These are phyloP conservation scores for Rubia tinctorum DNA, from an alignment of 305 asterid genomes.

Conservation along the genomic window DNA sequence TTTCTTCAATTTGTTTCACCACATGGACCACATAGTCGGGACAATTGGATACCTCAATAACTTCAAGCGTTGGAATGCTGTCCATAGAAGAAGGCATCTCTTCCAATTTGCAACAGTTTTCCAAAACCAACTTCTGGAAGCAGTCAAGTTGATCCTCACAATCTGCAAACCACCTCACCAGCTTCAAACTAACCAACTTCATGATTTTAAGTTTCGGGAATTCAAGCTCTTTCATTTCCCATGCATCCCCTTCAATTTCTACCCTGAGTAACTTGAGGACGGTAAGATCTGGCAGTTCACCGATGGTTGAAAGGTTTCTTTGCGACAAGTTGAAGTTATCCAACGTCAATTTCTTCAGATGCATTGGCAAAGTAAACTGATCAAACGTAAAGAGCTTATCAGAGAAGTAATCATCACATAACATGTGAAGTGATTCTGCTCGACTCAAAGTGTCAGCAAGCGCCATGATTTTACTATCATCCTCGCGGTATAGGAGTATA, in stretches of 20 bases:
- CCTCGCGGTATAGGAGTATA: no score
- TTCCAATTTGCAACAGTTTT: rapidly evolving
- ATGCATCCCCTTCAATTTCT: not conserved
- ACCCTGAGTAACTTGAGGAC: not conserved
- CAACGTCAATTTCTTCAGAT: not conserved
- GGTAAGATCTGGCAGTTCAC: no score
- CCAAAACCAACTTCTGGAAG: not conserved
- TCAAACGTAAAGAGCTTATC: no score
- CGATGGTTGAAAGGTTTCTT: no score
- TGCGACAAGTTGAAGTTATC: not conserved
- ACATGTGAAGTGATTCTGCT: no score
- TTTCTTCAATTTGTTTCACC: not conserved
- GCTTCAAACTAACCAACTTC: not conserved
- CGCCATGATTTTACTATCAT: no score
- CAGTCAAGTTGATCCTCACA: not conserved
- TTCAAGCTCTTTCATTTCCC: not conserved
- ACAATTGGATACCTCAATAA: not conserved
- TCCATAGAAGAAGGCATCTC: not conserved
- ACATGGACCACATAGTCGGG: no score
- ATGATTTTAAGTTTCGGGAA: not conserved
- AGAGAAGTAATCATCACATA: no score
- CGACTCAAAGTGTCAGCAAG: no score
- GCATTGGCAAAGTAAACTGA: not conserved
- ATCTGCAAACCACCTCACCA: not conserved
- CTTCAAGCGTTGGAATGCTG: not conserved